Conservation (phyloP, 345 rosid genomes). For the Turnera subulata region DNA sequence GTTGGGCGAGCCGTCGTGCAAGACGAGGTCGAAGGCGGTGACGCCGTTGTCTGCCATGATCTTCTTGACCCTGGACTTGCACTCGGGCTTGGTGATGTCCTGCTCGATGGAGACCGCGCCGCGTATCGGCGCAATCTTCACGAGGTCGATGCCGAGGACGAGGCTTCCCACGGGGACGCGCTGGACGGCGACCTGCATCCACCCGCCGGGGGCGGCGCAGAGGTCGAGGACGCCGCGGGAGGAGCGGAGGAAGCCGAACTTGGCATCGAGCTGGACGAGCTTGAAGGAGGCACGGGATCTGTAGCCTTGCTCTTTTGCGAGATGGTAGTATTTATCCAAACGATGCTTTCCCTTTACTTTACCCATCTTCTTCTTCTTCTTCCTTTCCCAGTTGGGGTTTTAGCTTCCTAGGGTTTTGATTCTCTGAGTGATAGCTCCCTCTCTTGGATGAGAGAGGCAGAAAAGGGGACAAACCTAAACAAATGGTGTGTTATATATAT, state of each 20-base stretch:
- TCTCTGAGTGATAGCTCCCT: too few relatives aligned
- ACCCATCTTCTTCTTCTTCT: constrained; percentile 60
- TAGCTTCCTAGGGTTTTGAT: too few relatives aligned
- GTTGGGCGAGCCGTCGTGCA: constrained; percentile 95
- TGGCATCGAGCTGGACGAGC: constrained; percentile 75
- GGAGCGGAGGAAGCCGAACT: constrained; percentile 56
- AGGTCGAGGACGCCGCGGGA: constrained; percentile 82
- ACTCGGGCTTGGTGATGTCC: constrained; percentile 80
- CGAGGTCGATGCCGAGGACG: constrained; percentile 85
- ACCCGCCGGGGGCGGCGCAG: constrained; percentile 96
- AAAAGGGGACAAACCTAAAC: too few relatives aligned
- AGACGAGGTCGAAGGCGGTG: constrained; percentile 61
- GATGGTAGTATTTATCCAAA: constrained; percentile 66
- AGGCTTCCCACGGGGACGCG: constrained; percentile 85
- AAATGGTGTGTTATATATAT: too few relatives aligned
- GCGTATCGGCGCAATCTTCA: constrained; percentile 57
- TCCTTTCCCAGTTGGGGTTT: too few relatives aligned
- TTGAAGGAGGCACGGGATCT: constrained; percentile 94
- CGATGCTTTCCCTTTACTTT: constrained; percentile 83
- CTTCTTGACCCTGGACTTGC: constrained; percentile 57
- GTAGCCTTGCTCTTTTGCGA: constrained; percentile 92
- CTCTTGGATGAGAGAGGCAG: too few relatives aligned
- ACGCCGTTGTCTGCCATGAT: constrained; percentile 63
- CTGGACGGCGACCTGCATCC: constrained; percentile 97
- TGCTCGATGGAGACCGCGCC: constrained; percentile 69